Evolutionary conservation across 805 yeast genomes (phyloP).

Genomic region (Brettanomyces nanus): DNA sequence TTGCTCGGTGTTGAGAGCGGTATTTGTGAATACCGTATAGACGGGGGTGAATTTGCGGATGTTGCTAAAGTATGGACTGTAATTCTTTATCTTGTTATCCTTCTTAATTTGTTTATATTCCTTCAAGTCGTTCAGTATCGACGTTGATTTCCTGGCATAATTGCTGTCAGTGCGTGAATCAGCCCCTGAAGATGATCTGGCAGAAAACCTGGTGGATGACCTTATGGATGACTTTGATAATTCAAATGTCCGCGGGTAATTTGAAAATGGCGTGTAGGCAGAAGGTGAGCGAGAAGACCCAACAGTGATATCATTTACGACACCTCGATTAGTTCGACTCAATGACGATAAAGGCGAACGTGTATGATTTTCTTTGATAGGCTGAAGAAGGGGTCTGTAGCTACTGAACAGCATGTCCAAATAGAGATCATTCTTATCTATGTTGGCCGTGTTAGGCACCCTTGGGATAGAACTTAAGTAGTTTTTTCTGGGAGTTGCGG

Average conservation of each 20-base stretch:
- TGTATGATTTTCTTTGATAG: constrained; percentile 22
- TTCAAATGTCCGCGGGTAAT: neutral
- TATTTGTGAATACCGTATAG: constrained; percentile 24
- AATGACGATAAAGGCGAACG: constrained; percentile 3
- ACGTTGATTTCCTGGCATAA: constrained; percentile 12
- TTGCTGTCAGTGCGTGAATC: neutral
- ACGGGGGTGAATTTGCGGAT: constrained; percentile 18
- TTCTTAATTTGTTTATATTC: constrained; percentile 19
- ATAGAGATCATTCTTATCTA: constrained; percentile 20
- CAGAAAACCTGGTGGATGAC: neutral
- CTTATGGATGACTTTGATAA: neutral
- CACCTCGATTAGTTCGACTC: neutral
- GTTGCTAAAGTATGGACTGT: constrained; percentile 23
- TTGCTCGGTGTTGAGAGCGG: constrained; percentile 27
- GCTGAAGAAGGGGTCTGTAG: constrained; percentile 23
- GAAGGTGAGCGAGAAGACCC: neutral
- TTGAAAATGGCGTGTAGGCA: constrained; percentile 1
- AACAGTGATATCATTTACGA: neutral
- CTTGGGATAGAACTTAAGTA: constrained; percentile 17
- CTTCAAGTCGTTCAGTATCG: constrained; percentile 22
- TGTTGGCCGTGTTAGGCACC: constrained; percentile 25
- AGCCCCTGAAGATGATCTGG: no score
- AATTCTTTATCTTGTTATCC: constrained; percentile 13
- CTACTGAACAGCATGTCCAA: constrained; percentile 24
- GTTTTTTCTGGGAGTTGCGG: constrained; percentile 4